Conservation (phyloP, 768 basidiomycete species). For the Rhizopogon sp. region DNA sequence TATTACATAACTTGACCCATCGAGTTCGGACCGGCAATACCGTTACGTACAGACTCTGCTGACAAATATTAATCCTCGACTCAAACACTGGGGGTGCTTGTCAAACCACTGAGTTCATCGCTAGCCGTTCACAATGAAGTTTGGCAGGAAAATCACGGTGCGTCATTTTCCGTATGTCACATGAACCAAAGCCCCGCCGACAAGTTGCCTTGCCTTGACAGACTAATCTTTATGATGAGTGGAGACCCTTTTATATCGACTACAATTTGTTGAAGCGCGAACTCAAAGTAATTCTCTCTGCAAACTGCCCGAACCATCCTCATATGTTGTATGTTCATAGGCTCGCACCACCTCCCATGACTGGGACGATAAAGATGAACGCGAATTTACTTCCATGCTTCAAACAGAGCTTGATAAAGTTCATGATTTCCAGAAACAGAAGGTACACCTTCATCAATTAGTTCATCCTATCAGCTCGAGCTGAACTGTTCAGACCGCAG, state of each 20-base stretch:
- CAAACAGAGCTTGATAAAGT: constrained; percentile 90
- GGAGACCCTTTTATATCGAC: constrained; percentile 87
- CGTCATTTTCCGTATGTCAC: constrained; percentile 12
- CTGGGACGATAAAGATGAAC: constrained; percentile 81
- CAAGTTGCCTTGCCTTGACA: constrained; percentile 20
- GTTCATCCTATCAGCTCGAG: not conserved
- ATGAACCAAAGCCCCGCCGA: not conserved
- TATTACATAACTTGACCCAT: no score
- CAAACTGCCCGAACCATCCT: not conserved
- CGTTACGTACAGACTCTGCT: no score
- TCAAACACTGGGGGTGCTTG: no score
- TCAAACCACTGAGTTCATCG: no score
- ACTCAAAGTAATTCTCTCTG: constrained; percentile 57
- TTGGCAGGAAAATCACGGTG: constrained; percentile 73
- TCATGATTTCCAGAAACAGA: constrained; percentile 86
- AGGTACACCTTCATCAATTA: constrained; percentile 43
- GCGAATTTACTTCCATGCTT: constrained; percentile 73
- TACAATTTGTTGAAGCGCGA: constrained; percentile 88
- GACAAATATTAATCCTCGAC: no score
- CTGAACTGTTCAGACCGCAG: constrained; percentile 51
- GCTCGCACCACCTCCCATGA: constrained; percentile 44
- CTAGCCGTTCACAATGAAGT: constrained; percentile 53
- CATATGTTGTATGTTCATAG: constrained; percentile 18
- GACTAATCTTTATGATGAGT: constrained; percentile 85
- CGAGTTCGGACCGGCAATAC: no score